phyloP scores from a whole-genome alignment of 1,284 basidiomycete species.

The Naganishia liquefaciens region DNA sequence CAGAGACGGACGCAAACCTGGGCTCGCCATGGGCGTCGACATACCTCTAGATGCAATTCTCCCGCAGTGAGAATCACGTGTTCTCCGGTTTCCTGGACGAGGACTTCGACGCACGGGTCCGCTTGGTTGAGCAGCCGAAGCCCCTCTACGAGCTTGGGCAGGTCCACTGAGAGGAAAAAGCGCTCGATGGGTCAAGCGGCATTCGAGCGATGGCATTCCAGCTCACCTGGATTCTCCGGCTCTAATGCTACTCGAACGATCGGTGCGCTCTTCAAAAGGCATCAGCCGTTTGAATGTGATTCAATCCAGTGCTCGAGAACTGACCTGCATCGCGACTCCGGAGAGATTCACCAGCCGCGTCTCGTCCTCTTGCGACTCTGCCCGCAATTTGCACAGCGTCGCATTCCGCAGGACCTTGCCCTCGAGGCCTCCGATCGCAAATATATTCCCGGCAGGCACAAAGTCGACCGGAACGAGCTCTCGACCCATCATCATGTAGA shows the following conservation, averaged over 20 bases:
- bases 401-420: slow-evolving; percentile 88
- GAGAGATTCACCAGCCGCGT: slow-evolving; percentile 78
- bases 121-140: slow-evolving; percentile 88
- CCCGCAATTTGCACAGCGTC: slow-evolving; percentile 74
- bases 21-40: no score
- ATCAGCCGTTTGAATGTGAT: neutral
- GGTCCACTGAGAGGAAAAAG: slow-evolving; percentile 62
- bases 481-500: slow-evolving; percentile 98
- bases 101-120: slow-evolving; percentile 95
- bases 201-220: neutral
- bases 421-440: slow-evolving; percentile 86
- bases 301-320: slow-evolving; percentile 39
- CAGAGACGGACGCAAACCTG: no score
- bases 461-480: slow-evolving; percentile 80
- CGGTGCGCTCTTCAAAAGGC: slow-evolving; percentile 65
- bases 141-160: slow-evolving; percentile 86
- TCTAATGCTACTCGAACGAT: slow-evolving; percentile 96
- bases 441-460: slow-evolving; percentile 93
- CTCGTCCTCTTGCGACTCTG: slow-evolving; percentile 47
- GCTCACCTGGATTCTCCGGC: slow-evolving; percentile 68
- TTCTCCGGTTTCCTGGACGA: slow-evolving; percentile 96
- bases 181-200: slow-evolving; percentile 11
- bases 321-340: slow-evolving; percentile 68
- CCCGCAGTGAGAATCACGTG: slow-evolving; percentile 96
- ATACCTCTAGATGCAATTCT: slow-evolving; percentile 90